Evolutionary conservation across 2,329 filamentous ascomycete genomes (phyloP), one percentile per base, ranked within the genome.

Genomic region (Cyphellophora europaea): DNA sequence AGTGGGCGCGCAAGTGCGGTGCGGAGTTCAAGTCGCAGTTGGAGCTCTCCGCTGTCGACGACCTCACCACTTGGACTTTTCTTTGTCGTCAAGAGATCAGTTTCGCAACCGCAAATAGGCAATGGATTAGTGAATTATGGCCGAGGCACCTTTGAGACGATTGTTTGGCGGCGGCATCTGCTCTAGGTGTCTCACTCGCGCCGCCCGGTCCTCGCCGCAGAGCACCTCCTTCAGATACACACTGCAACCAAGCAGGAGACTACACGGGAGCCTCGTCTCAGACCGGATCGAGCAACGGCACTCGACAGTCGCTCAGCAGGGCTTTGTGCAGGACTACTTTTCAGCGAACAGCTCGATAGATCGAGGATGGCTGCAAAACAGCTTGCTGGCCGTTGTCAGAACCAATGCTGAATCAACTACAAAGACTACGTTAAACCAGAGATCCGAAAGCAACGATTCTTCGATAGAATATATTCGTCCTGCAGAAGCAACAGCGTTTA

Each of bases 261-360:
- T 50, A 25, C 44, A 50, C 32, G 39, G 25, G 19, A 33, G 32
- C 16, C 31, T 40, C 27, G 18, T 40, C 11, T 32, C 34, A 11
- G 16, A 15, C 21, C 21, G 21, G 21, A 25, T n/a, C n/a, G n/a
- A n/a, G n/a, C n/a, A n/a, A n/a, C n/a, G n/a, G n/a, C n/a, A 25
- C 21, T 8, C 21, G n/a, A 18, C 23, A 27, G 11, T 31, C 32
- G 25, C 27, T 12, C 33, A 30, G 5, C 43, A 47, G 29, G 38
- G 32, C 15, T 49, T 48, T 14, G 35, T 49, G n/a, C 38, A 42
- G 14, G 37, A 49, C 23, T 51, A 49, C 32, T 51, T 51, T 38
- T 51, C 47, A 8, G 47, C 47, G 23, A 51, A 51, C 33, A 42
- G 30, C 13, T 47, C 46, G 3, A 44, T 50, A 18, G 46, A 50